Evolutionary conservation across 805 yeast species (phyloP), one percentile per base, ranked within the genome.

Genomic region (Monosporozyma servazzii): DNA sequence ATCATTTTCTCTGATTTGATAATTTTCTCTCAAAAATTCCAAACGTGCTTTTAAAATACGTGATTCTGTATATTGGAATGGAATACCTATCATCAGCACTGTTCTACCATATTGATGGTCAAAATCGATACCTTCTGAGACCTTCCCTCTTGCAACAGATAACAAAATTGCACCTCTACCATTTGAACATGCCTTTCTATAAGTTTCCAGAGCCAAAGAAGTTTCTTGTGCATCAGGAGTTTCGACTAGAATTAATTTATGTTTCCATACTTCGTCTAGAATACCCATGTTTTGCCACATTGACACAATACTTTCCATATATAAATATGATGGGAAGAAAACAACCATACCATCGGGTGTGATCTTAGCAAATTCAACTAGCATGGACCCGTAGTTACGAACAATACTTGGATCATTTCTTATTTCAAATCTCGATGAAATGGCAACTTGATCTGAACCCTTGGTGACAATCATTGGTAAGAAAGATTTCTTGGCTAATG

Each of bases 261-360:
- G 89, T 67, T 93, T 90, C 99, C 99, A 93, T 9, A 93, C 98
- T 68, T 93, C 98, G 66, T 93, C 99, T 60, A 93, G 70, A 42
- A 93, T 90, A 48, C 98, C 98, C 97, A 93, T 93, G 13, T 84
- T 84, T 71, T 93, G 99, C 99, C 99, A 93, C 87, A 88, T 90
- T 1, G 96, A 88, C 42, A 93, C 91, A 61, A 93, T 93, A 61
- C 95, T 86, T 68, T 93, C 99, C 99, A 93, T 93, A 67, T 93
- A 95, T 39, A 93, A 74, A 74, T 93, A 93, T 1, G 96, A 86
- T 0, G 99, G 99, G 71, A 93, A 93, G 73, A 93, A 93, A 40
- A 93, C 97, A 47, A 93, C 99, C 78, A 93, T 74, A 3, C 99
- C 99, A 71, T 93, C 99, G 0, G 99, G 99, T 0, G 97, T 91